Percentiles rank a stretch among this genome's conserved stretches.
Evolutionary conservation across 352 stramenopile species (phyloP).

Genomic region (Phytophthora pistaciae): DNA sequence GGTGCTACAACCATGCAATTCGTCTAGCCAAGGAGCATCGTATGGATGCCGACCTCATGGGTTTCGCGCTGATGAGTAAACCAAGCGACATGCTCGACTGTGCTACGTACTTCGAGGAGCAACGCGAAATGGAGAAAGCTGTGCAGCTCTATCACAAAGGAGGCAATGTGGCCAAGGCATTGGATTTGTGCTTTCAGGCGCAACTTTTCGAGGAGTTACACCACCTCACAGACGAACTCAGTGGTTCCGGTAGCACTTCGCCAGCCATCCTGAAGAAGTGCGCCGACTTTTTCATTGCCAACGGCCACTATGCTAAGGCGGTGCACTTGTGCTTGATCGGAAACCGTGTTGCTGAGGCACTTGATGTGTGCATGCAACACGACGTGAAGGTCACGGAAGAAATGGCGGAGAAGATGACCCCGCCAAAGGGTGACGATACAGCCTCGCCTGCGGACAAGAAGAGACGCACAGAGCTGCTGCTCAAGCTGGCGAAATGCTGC

Average conservation of each 20-base stretch:
- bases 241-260: slow-evolving; percentile 61
- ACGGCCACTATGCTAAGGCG: slow-evolving; percentile 93
- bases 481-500: slow-evolving; percentile 93
- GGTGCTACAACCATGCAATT: slow-evolving; percentile 95
- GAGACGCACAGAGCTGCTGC: slow-evolving; percentile 81
- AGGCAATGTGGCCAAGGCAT: slow-evolving; percentile 90
- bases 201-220: slow-evolving; percentile 91
- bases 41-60: slow-evolving; percentile 93
- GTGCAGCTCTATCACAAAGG: slow-evolving; percentile 95
- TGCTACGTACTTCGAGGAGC: slow-evolving; percentile 93
- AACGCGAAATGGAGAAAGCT: slow-evolving; percentile 94
- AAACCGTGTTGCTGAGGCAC: slow-evolving; percentile 73
- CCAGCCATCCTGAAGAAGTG: slow-evolving; percentile 91
- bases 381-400: slow-evolving; percentile 93
- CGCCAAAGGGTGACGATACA: slow-evolving; percentile 76
- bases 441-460: slow-evolving; percentile 61
- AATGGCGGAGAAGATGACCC: slow-evolving; percentile 94
- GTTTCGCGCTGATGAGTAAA: slow-evolving; percentile 92
- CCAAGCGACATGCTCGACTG: slow-evolving; percentile 90
- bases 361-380: slow-evolving; percentile 92
- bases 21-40: slow-evolving; percentile 91
- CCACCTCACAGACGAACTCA: slow-evolving; percentile 87
- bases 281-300: slow-evolving; percentile 93
- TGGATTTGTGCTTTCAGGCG: slow-evolving; percentile 94
- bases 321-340: slow-evolving; percentile 91